Evolutionary conservation across 768 basidiomycete species (phyloP).

Genomic region (Lyophyllum shimeji): DNA sequence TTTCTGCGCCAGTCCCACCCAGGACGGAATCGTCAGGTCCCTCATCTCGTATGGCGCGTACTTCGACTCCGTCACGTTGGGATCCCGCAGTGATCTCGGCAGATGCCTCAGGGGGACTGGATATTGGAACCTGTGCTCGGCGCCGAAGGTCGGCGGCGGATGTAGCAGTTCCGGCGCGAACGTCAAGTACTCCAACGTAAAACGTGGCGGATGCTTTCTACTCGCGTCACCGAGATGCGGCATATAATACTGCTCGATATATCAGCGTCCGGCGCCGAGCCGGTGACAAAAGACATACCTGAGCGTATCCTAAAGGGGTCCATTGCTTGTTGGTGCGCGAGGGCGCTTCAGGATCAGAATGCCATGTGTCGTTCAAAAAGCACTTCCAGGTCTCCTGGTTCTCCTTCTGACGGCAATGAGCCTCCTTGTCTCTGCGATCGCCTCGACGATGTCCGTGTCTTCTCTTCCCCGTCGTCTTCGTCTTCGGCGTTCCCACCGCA

Average conservation of each 20-base stretch:
- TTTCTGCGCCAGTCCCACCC: constrained; percentile 64
- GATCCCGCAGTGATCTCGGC: constrained; percentile 45
- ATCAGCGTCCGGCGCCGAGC: constrained; percentile 7
- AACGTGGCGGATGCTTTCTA: constrained; percentile 52
- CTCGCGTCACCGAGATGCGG: constrained; percentile 52
- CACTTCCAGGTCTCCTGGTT: constrained; percentile 67
- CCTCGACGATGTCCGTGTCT: constrained; percentile 52
- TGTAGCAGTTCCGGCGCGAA: constrained; percentile 46
- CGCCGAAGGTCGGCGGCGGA: constrained; percentile 23
- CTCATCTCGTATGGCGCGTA: constrained; percentile 70
- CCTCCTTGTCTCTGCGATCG: constrained; percentile 41
- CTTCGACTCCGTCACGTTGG: constrained; percentile 40
- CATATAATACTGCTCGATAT: constrained; percentile 57
- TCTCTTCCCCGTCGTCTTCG: constrained; percentile 28
- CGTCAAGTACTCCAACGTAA: constrained; percentile 80
- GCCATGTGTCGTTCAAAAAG: constrained; percentile 57
- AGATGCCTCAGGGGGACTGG: constrained; percentile 58
- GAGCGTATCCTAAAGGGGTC: constrained; percentile 81
- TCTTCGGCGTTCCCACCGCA: constrained; percentile 15
- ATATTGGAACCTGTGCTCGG: constrained; percentile 33
- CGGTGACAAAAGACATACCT: constrained; percentile 50
- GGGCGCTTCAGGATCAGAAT: constrained; percentile 63
- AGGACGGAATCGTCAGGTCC: constrained; percentile 79
- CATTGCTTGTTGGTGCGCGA: constrained; percentile 68
- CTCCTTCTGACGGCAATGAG: constrained; percentile 46